These are phyloP conservation scores for Aspergillus amoenus DNA, from an alignment of 2,329 filamentous ascomycete genomes.

Conservation along the genomic window DNA sequence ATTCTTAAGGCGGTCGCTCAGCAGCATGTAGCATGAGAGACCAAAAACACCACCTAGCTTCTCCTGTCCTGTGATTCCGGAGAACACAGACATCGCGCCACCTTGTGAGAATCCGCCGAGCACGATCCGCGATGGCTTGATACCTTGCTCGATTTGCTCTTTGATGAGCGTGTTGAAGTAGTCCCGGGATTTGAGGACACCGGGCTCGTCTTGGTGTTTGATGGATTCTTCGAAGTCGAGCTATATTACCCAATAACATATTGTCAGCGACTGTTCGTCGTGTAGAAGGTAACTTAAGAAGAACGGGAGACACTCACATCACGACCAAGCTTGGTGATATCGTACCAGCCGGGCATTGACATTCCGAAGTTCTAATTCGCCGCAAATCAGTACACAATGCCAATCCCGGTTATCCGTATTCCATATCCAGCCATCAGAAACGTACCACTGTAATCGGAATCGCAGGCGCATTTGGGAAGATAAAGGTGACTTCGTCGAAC, in stretches of 20 bases:
- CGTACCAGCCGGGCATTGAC: slow-evolving; percentile 71
- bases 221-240: slow-evolving; percentile 43
- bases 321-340: slow-evolving; percentile 47
- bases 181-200: slow-evolving; percentile 69
- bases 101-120: slow-evolving; percentile 70
- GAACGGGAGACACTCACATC: slow-evolving; percentile 31
- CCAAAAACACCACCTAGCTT: slow-evolving; percentile 88
- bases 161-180: slow-evolving; percentile 80
- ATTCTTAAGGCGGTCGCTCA: slow-evolving; percentile 64
- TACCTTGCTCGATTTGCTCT: slow-evolving; percentile 75
- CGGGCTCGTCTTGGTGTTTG: slow-evolving; percentile 56
- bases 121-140: slow-evolving; percentile 78
- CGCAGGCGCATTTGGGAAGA: slow-evolving; percentile 84
- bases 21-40: slow-evolving; percentile 76
- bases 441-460: slow-evolving; percentile 80
- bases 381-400: neutral
- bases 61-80: slow-evolving; percentile 69
- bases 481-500: slow-evolving; percentile 87
- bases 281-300: neutral
- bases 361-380: slow-evolving; percentile 66
- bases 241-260: neutral
- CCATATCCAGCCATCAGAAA: neutral
- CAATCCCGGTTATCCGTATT: neutral
- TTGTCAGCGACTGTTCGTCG: neutral
- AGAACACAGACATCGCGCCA: slow-evolving; percentile 80